Percentiles rank a stretch among this genome's conserved stretches.
Conservation (phyloP, 1,284 basidiomycete species). For the Neolentinus lepideus region DNA sequence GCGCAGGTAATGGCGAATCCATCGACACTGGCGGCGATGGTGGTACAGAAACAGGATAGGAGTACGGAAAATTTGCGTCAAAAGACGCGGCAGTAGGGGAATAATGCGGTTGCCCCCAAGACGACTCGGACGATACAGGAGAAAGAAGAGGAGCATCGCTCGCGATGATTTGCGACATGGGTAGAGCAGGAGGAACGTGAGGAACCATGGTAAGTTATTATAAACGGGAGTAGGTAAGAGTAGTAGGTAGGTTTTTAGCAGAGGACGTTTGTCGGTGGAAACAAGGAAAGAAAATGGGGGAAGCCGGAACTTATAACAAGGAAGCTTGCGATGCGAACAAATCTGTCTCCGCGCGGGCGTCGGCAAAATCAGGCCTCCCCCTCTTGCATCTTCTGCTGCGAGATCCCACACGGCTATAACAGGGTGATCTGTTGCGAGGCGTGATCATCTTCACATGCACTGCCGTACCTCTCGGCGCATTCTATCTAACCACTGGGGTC, state of each 20-base stretch:
- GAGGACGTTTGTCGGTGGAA: not conserved
- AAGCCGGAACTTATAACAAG: not conserved
- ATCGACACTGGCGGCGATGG: slow-evolving; percentile 25
- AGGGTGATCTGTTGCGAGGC: slow-evolving; percentile 1
- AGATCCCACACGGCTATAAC: slow-evolving; percentile 1
- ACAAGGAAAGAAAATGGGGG: not conserved
- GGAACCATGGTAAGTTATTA: slow-evolving; percentile 21
- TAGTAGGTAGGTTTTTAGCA: not conserved
- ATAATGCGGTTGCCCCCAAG: slow-evolving; percentile 40
- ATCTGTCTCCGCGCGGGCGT: not conserved
- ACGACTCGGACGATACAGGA: slow-evolving; percentile 34
- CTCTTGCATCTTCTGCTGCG: not conserved
- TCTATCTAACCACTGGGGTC: not conserved
- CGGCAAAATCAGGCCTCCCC: slow-evolving; percentile 1
- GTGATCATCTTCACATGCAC: not conserved
- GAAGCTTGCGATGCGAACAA: slow-evolving; percentile 1
- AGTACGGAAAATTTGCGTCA: slow-evolving; percentile 5
- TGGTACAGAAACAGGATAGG: slow-evolving; percentile 17
- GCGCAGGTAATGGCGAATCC: slow-evolving; percentile 1
- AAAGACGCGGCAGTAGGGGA: slow-evolving; percentile 32
- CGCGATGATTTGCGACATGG: slow-evolving; percentile 50
- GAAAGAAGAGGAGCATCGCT: slow-evolving; percentile 49
- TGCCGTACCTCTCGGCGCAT: not conserved
- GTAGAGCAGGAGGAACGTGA: slow-evolving; percentile 30
- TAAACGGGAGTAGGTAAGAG: not conserved